Evolutionary conservation across 805 yeast genomes (phyloP).

Genomic region (Suhomyces prunicola): DNA sequence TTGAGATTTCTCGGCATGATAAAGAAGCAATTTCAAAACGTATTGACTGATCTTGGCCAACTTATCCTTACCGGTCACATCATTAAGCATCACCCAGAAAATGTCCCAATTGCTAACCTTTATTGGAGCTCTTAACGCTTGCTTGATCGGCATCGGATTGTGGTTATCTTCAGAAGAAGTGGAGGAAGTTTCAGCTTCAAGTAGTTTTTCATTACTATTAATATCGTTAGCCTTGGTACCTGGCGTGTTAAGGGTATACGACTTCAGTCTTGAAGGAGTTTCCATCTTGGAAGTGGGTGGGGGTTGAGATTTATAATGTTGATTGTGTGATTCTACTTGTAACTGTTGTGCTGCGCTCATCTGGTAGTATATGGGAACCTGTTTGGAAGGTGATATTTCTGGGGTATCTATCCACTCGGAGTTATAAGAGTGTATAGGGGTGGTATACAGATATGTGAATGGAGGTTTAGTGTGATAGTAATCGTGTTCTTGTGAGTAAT

Average conservation of each 20-base stretch:
- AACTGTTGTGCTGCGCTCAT: slow-evolving; percentile 2
- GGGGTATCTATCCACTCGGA: slow-evolving; percentile 9
- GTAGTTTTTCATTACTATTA: not conserved
- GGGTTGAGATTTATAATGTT: not conserved
- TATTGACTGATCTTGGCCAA: slow-evolving; percentile 64
- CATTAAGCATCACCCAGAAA: slow-evolving; percentile 50
- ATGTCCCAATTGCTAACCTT: slow-evolving; percentile 38
- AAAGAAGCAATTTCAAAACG: slow-evolving; percentile 48
- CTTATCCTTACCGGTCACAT: slow-evolving; percentile 68
- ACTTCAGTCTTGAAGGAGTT: slow-evolving; percentile 4
- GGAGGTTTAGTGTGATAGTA: not conserved
- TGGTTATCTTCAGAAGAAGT: slow-evolving; percentile 1
- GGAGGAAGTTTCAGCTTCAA: slow-evolving; percentile 3
- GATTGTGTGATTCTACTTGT: not conserved
- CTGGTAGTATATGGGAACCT: not conserved
- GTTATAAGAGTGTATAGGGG: slow-evolving; percentile 3
- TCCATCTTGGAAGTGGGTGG: not conserved
- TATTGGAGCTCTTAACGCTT: not conserved
- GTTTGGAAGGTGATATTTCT: slow-evolving; percentile 2
- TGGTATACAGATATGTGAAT: not conserved
- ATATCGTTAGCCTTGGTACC: slow-evolving; percentile 5
- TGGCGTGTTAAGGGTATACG: slow-evolving; percentile 6
- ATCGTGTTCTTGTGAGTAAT: not conserved
- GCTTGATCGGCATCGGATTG: not conserved
- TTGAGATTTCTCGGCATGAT: slow-evolving; percentile 43